These are phyloP conservation scores for Helicocarpus griseus DNA, from an alignment of 2,329 filamentous ascomycete species.

Conservation along the genomic window DNA sequence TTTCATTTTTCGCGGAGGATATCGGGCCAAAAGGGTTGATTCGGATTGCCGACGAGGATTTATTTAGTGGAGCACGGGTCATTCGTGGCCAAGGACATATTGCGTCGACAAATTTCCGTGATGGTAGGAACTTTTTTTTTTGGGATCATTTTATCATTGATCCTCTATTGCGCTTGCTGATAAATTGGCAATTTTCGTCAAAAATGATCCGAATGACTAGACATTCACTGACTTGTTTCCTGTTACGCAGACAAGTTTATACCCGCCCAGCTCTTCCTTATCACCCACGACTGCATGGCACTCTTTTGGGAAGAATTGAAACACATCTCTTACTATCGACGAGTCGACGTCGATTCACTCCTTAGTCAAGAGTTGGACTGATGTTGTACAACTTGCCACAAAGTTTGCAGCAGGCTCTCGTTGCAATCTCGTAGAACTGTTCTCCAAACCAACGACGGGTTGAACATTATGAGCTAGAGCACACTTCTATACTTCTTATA, in stretches of 20 bases:
- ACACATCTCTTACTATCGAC: constrained; percentile 36
- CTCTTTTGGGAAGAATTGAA: constrained; percentile 65
- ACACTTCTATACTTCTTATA: too few species aligned
- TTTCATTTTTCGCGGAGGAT: constrained; percentile 71
- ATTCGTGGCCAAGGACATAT: constrained; percentile 70
- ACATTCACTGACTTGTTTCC: background rate
- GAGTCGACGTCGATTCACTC: constrained; percentile 33
- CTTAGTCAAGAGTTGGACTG: background rate
- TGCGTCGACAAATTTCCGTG: constrained; percentile 59
- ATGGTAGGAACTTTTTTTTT: constrained; percentile 47
- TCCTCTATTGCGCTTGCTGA: background rate
- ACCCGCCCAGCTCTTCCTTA: constrained; percentile 63
- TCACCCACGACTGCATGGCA: constrained; percentile 67
- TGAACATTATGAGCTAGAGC: too few species aligned
- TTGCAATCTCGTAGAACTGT: background rate
- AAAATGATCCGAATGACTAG: background rate
- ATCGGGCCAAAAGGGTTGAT: constrained; percentile 58
- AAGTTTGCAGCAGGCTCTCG: background rate
- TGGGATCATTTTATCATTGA: background rate
- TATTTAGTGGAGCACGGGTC: constrained; percentile 64
- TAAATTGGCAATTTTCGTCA: background rate
- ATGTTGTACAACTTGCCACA: background rate
- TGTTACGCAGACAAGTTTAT: constrained; percentile 57
- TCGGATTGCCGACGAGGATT: constrained; percentile 52
- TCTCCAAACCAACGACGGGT: too few species aligned